phyloP scores from a whole-genome alignment of 2,329 filamentous ascomycete species.

The Alternaria infectoria region DNA sequence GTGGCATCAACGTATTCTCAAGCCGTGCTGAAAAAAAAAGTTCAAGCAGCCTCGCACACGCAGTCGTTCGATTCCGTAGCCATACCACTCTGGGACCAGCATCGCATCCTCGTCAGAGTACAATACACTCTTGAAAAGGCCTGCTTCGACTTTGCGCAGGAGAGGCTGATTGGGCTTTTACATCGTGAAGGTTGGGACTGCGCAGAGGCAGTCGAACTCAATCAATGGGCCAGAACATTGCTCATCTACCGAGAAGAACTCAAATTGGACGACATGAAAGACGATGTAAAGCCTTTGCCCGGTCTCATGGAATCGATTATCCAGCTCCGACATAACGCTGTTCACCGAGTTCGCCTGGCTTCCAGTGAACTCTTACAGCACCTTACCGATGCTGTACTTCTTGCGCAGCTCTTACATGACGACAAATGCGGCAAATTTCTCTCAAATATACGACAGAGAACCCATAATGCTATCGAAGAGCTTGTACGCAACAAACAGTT shows the following conservation, averaged over 20 bases:
- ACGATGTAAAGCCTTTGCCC: neutral
- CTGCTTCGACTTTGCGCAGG: neutral
- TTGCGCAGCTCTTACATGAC: neutral
- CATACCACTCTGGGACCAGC: constrained; percentile 1
- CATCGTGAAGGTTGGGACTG: neutral
- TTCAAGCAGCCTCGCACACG: neutral
- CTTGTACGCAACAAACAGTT: neutral
- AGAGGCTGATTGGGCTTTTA: neutral
- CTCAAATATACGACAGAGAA: neutral
- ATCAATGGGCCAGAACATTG: neutral
- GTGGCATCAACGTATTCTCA: neutral
- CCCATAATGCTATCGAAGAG: neutral
- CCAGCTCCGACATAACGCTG: neutral
- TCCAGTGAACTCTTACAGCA: neutral
- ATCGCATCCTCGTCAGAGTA: neutral
- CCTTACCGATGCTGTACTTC: neutral
- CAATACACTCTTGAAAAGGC: neutral
- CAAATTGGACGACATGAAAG: neutral
- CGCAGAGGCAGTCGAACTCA: constrained; percentile 1
- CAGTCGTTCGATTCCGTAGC: neutral
- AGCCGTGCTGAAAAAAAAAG: neutral
- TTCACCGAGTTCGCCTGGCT: constrained; percentile 2
- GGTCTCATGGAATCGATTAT: neutral
- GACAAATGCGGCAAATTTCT: neutral
- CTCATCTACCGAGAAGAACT: neutral